Percentiles rank a stretch among this genome's conserved stretches.
phyloP scores from a whole-genome alignment of 2,329 filamentous ascomycete species.

The Penicillium sp. region DNA sequence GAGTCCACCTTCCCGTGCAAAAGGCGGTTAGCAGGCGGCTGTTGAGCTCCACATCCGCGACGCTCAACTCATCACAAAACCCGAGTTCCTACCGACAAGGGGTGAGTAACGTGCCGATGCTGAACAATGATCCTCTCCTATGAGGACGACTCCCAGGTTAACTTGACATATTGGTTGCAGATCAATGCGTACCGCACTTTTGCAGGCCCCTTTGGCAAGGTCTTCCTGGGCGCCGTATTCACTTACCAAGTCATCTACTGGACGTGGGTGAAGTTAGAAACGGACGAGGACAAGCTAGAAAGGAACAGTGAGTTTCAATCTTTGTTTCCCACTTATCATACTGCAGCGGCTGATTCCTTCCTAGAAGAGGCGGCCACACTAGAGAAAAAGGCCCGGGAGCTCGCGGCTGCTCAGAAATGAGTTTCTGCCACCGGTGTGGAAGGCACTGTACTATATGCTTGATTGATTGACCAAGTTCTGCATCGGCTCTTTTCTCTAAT shows the following conservation, averaged over 20 bases:
- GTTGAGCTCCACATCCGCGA: slow-evolving; percentile 10
- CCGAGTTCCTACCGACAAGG: slow-evolving; percentile 30
- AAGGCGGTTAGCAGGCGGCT: slow-evolving; percentile 1
- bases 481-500: no score
- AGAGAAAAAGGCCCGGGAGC: slow-evolving; percentile 37
- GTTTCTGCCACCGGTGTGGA: no score
- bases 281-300: slow-evolving; percentile 43
- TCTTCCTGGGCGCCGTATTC: slow-evolving; percentile 49
- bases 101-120: slow-evolving; percentile 16
- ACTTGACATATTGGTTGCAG: slow-evolving; percentile 25
- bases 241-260: slow-evolving; percentile 50
- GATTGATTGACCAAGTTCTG: no score
- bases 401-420: slow-evolving; percentile 32
- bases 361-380: slow-evolving; percentile 36
- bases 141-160: no score
- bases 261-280: slow-evolving; percentile 49
- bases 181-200: slow-evolving; percentile 42
- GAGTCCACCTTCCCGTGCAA: background rate
- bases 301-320: slow-evolving; percentile 36
- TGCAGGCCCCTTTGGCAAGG: slow-evolving; percentile 46
- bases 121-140: background rate
- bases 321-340: background rate
- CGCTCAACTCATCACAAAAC: slow-evolving; percentile 13
- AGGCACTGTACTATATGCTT: no score
- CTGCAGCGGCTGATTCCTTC: background rate